Conservation (phyloP, 1,284 basidiomycete species). For the Xerocomus cyaneibrunnescens region DNA sequence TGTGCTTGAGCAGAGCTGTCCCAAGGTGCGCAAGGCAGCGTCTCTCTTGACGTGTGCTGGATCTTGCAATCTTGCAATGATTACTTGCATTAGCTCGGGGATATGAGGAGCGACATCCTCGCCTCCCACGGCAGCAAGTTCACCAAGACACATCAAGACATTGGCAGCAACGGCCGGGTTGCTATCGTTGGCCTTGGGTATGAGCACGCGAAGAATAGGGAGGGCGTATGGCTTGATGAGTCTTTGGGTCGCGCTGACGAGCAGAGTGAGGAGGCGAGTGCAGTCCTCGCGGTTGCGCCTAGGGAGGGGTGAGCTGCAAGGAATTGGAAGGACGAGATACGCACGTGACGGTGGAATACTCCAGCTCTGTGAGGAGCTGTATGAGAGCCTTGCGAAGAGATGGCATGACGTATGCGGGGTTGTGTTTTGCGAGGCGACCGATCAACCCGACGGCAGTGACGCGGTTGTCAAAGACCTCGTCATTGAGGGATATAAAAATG, state of each 20-base stretch:
- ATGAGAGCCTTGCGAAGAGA: conserved; percentile 95
- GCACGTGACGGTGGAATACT: conserved; percentile 91
- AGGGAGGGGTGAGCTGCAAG: conserved; percentile 4
- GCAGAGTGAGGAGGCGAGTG: conserved; percentile 81
- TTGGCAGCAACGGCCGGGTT: conserved; percentile 91
- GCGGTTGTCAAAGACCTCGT: conserved; percentile 94
- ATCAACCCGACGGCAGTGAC: conserved; percentile 90
- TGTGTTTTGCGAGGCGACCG: conserved; percentile 92
- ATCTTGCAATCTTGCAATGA: conserved; percentile 87
- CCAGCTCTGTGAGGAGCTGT: conserved; percentile 94
- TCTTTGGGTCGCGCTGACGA: conserved; percentile 89
- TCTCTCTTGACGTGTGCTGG: conserved; percentile 87
- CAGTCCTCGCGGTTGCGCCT: conserved; percentile 91
- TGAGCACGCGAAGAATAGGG: conserved; percentile 91
- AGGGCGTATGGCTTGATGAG: conserved; percentile 97
- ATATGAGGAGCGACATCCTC: conserved; percentile 88
- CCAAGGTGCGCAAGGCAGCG: conserved; percentile 91
- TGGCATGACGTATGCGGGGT: conserved; percentile 99
- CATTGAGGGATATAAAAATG: conserved; percentile 96
- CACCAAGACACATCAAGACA: conserved; percentile 93
- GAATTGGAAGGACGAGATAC: conserved; percentile 26
- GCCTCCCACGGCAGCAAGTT: conserved; percentile 91
- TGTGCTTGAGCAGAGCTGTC: conserved; percentile 94
- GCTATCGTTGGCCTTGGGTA: conserved; percentile 84
- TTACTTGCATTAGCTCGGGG: conserved; percentile 85